Conservation (phyloP, 2,329 filamentous ascomycete species). For the Pseudopyricularia javanii region DNA sequence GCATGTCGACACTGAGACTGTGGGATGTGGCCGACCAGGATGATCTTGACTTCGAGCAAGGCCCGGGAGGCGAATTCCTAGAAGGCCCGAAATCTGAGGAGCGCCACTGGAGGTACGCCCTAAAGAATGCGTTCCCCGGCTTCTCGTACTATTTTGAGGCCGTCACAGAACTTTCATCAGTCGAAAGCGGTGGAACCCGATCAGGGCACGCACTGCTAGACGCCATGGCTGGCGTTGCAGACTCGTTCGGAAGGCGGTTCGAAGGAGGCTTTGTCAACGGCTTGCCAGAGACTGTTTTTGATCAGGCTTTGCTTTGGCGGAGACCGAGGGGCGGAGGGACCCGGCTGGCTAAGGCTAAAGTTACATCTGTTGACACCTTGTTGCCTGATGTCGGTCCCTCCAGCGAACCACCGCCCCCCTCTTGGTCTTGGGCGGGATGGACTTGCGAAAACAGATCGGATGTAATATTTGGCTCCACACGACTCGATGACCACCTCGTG, state of each 20-base stretch:
- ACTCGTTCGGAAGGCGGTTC: background rate
- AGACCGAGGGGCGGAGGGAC: no score
- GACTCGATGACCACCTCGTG: no score
- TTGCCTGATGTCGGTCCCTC: no score
- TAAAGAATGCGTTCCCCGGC: background rate
- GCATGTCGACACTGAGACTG: background rate
- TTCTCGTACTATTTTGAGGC: background rate
- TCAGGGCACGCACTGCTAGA: background rate
- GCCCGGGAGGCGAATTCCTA: no score
- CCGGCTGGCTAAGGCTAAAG: no score
- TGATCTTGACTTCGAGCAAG: background rate
- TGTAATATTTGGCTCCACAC: no score
- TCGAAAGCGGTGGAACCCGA: background rate
- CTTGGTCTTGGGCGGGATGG: background rate
- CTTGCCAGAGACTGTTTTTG: background rate
- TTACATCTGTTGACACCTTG: no score
- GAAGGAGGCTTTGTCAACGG: background rate
- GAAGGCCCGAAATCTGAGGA: background rate
- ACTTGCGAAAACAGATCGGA: background rate
- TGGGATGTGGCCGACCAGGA: background rate
- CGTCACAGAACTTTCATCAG: background rate
- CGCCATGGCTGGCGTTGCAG: background rate
- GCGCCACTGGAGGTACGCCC: background rate
- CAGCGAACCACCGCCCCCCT: background rate
- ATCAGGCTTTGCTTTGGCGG: background rate